A percentile compares a stretch with the other conserved stretches of the same genome.
These are phyloP conservation scores for Scalesia atractyloides DNA, from an alignment of 129 eudicot species.

Conservation along the genomic window DNA sequence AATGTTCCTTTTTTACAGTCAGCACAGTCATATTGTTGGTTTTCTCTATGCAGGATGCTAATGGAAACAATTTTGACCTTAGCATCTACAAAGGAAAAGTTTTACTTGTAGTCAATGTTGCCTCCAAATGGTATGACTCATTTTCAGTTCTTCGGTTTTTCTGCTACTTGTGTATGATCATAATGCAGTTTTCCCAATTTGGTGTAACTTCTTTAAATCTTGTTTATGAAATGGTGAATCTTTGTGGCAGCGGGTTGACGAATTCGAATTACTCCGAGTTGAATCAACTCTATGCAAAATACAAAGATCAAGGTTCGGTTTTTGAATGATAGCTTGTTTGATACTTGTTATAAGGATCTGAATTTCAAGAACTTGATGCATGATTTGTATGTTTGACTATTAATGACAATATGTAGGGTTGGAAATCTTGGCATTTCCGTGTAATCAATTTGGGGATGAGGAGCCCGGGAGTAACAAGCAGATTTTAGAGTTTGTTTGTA, in stretches of 20 bases:
- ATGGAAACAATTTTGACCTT: slow-evolving; percentile 49
- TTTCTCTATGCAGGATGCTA: slow-evolving; percentile 42
- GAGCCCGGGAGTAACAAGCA: slow-evolving; percentile 84
- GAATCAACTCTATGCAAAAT: slow-evolving; percentile 66
- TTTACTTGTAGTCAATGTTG: slow-evolving; percentile 61
- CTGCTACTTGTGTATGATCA: not conserved
- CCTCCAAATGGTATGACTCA: slow-evolving; percentile 60
- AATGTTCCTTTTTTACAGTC: slow-evolving; percentile 16
- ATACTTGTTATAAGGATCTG: not conserved
- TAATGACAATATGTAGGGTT: slow-evolving; percentile 45
- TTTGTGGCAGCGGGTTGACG: slow-evolving; percentile 73
- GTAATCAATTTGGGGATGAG: slow-evolving; percentile 91
- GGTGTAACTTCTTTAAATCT: not conserved
- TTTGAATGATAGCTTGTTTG: slow-evolving; percentile 1
- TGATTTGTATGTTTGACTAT: slow-evolving; percentile 6
- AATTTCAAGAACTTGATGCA: slow-evolving; percentile 12
- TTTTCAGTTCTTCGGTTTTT: not conserved
- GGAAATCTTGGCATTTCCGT: slow-evolving; percentile 88
- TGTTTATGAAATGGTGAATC: slow-evolving; percentile 15
- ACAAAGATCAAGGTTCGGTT: slow-evolving; percentile 73
- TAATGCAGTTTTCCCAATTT: not conserved
- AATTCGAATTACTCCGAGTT: slow-evolving; percentile 83
- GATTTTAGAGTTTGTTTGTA: slow-evolving; percentile 80
- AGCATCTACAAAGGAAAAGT: slow-evolving; percentile 61
- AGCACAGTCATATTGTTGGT: not conserved